Evolutionary conservation across 169 alveolate genomes (phyloP).

Genomic region (Eimeria zaria): DNA sequence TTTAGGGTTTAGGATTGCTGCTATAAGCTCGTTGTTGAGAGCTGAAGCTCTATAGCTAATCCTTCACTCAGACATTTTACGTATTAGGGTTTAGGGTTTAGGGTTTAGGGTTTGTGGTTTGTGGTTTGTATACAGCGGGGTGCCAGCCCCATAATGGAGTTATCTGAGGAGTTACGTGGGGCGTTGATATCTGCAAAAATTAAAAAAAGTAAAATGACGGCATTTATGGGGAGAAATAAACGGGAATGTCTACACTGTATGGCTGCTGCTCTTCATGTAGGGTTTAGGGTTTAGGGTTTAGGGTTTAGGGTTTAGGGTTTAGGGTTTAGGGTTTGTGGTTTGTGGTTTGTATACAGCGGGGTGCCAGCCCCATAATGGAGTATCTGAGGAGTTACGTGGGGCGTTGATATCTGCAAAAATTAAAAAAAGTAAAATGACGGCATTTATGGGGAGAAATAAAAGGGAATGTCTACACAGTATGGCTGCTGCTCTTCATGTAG

Average conservation of each 20-base stretch:
- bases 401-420: not conserved
- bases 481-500: conserved; percentile 22
- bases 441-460: not conserved
- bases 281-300: conserved; percentile 64
- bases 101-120: conserved; percentile 49
- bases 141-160: not conserved
- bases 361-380: not conserved
- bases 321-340: conserved; percentile 22
- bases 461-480: not conserved
- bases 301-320: conserved; percentile 29
- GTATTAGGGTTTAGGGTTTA: conserved; percentile 12
- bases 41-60: too few relatives aligned
- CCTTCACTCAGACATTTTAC: not conserved
- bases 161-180: not conserved
- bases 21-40: too few relatives aligned
- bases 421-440: not conserved
- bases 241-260: not conserved
- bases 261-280: conserved; percentile 22
- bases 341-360: not conserved
- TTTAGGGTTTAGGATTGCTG: conserved; percentile 37
- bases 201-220: not conserved
- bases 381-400: not conserved
- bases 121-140: conserved; percentile 31
- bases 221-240: not conserved
- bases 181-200: not conserved